Base-by-base conservation (phyloP, 2,329 filamentous ascomycete genomes). In the Pyricularia grisea region DNA sequence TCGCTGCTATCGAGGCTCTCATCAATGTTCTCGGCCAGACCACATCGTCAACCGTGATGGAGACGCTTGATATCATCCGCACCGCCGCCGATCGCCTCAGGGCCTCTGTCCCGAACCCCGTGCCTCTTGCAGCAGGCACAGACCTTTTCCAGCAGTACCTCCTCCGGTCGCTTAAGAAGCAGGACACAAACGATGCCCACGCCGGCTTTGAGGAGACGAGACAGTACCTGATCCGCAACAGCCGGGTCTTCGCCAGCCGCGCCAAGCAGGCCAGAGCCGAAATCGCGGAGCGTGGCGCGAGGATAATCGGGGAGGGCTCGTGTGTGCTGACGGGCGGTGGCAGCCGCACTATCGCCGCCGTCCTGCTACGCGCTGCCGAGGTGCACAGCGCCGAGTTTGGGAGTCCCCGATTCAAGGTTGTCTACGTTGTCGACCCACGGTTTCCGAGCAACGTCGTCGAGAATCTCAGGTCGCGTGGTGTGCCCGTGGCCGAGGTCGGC, bases 111-210 rank as follows among this genome's bases (percentile, higher is more conserved):
- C 85, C 90, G 9, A 98, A 99, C 80, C 92, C 94, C 17, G 92
- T 98, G 69, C 94, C 94, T 4, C 88, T 98, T 20, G 93, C 92
- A 66, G 95, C 96, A 69, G 95, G 95, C 75, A 97, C 94, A 70
- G 94, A 97, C 78, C 88, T 98, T 70, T 98, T 99, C 83, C 92
- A 95, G 78, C 91, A 94, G 77, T 98, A 97, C 80, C 88, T 99
- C 74, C 90, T 97, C 75, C 88, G 89, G 69, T 93, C 85, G 72
- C 83, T 90, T 77, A 86, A 85, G 80, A 82, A 85, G 81, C 83
- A 84, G 72, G 67, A 23, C 55, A 72, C 61, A 72, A 72, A 68
- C 71, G 71, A 65, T 50, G 69, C 66, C 17, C 71, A 82, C 75
- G 74, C 84, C 72, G 89, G 91, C 76, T 98, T 98, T 79, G 91